A percentile compares a stretch with the other conserved stretches of the same genome.
Evolutionary conservation across 306 rosid genomes (phyloP).

Genomic region (Vigna unguiculata): DNA sequence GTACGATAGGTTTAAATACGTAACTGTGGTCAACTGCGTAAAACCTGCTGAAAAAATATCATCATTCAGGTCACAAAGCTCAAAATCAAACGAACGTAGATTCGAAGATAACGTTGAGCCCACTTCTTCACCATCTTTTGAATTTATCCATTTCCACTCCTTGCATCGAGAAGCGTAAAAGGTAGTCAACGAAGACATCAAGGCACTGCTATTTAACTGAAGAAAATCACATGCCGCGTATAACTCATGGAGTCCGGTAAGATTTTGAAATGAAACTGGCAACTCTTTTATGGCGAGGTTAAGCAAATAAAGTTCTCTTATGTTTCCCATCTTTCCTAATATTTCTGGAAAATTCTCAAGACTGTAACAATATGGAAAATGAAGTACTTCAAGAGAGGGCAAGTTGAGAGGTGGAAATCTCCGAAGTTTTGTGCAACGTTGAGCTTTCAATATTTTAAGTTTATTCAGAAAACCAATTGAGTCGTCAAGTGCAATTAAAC

Average conservation of each 20-base stretch:
- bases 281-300: background rate
- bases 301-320: background rate
- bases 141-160: background rate
- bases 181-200: no score
- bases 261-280: background rate
- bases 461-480: background rate
- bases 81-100: no score
- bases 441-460: background rate
- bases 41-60: background rate
- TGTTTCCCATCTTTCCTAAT: background rate
- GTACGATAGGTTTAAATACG: no score
- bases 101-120: no score
- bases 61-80: background rate
- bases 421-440: background rate
- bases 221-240: no score
- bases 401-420: background rate
- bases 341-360: background rate
- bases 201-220: background rate
- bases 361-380: no score
- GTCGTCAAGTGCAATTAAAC: background rate
- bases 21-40: no score
- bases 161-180: no score
- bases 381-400: no score
- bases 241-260: no score
- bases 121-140: background rate